Percentiles rank a stretch among this genome's conserved stretches.
Conservation (phyloP, 2,329 filamentous ascomycete genomes). For the Botryotinia globosa region DNA sequence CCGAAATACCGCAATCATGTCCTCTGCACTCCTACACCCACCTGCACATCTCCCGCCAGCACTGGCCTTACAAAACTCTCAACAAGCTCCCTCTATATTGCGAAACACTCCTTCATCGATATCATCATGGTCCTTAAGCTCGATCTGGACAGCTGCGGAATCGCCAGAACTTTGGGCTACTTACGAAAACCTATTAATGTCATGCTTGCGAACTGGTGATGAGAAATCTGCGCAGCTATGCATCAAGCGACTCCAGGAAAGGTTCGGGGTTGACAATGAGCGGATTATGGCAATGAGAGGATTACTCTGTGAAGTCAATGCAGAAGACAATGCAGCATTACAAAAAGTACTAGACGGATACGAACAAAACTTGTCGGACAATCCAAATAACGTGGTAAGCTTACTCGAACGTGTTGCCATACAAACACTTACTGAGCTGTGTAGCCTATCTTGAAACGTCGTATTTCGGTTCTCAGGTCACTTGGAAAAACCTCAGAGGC, state of each 20-base stretch:
- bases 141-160: constrained; percentile 59
- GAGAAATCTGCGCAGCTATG: constrained; percentile 72
- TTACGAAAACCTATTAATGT: constrained; percentile 82
- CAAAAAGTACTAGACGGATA: constrained; percentile 73
- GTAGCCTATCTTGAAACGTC: constrained; percentile 80
- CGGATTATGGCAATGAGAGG: constrained; percentile 80
- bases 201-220: constrained; percentile 81
- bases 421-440: constrained; percentile 36
- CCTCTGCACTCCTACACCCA: constrained; percentile 54
- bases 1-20: constrained; percentile 41
- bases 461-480: constrained; percentile 74
- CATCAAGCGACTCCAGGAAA: constrained; percentile 69
- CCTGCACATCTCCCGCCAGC: constrained; percentile 55
- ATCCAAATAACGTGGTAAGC: constrained; percentile 76
- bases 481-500: constrained; percentile 70
- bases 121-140: constrained; percentile 52
- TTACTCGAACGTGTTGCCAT: constrained; percentile 11
- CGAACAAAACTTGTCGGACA: constrained; percentile 67
- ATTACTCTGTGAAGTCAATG: constrained; percentile 79
- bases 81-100: constrained; percentile 58
- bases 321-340: constrained; percentile 62
- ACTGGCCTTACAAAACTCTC: constrained; percentile 56
- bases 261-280: constrained; percentile 84
- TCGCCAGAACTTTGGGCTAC: constrained; percentile 77
- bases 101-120: constrained; percentile 52